Evolutionary conservation across 1,284 basidiomycete species (phyloP).

Genomic region (Psilocybe mexicana): DNA sequence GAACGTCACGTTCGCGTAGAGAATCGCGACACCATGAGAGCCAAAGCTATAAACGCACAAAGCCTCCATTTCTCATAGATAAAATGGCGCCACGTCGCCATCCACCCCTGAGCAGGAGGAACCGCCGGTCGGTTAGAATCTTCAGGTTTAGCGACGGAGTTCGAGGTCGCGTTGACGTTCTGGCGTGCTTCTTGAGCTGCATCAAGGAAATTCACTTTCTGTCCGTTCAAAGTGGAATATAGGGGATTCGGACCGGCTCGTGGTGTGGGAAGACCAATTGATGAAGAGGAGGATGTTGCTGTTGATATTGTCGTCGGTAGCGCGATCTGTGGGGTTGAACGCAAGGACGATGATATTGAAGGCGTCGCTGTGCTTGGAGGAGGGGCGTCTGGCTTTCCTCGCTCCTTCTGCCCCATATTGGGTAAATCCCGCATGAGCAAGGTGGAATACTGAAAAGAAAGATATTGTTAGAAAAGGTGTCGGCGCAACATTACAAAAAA

Average conservation of each 20-base stretch:
- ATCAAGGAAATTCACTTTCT: neutral
- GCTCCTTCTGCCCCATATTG: slow-evolving; percentile 84
- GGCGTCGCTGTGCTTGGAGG: slow-evolving; percentile 9
- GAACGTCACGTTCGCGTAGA: slow-evolving; percentile 37
- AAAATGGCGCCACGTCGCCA: slow-evolving; percentile 59
- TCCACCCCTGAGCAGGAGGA: slow-evolving; percentile 41
- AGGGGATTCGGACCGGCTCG: neutral
- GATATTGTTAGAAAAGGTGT: slow-evolving; percentile 1
- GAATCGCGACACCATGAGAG: slow-evolving; percentile 72
- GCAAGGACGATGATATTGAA: neutral
- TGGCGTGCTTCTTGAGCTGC: slow-evolving; percentile 3
- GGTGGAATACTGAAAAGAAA: slow-evolving; percentile 62
- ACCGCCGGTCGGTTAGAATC: slow-evolving; percentile 22
- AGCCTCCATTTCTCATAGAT: slow-evolving; percentile 84
- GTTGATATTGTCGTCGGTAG: slow-evolving; percentile 9
- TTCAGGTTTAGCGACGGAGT: slow-evolving; percentile 9
- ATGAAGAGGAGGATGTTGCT: neutral
- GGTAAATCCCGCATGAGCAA: slow-evolving; percentile 71
- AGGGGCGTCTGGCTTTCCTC: slow-evolving; percentile 45
- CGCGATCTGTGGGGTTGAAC: neutral
- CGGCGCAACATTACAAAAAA: no score
- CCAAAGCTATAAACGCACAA: slow-evolving; percentile 75
- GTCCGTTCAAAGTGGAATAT: neutral
- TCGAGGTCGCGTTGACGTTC: neutral
- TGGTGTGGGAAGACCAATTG: neutral